These are phyloP conservation scores for Ascochyta koolunga DNA, from an alignment of 2,329 filamentous ascomycete genomes.

Conservation along the genomic window DNA sequence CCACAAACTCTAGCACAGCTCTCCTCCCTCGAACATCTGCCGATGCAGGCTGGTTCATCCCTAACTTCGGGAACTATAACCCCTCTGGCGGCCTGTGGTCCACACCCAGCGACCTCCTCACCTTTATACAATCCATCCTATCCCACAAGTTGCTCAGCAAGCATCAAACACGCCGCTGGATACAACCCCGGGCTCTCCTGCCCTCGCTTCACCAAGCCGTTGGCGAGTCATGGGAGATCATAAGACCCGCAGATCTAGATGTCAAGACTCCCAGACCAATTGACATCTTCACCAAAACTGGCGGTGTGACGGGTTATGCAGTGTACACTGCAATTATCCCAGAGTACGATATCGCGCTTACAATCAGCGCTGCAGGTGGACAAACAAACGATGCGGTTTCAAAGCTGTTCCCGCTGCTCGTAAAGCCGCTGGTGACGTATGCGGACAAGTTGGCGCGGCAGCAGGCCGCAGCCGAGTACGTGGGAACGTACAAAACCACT, in stretches of 20 bases:
- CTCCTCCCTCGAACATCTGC: slow-evolving; percentile 23
- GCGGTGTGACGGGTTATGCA: slow-evolving; percentile 31
- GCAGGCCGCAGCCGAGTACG: slow-evolving; percentile 28
- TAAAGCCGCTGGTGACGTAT: slow-evolving; percentile 24
- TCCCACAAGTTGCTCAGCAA: slow-evolving; percentile 23
- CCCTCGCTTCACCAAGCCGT: slow-evolving; percentile 30
- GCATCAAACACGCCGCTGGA: slow-evolving; percentile 26
- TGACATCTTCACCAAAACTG: slow-evolving; percentile 34
- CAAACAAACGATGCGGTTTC: slow-evolving; percentile 14
- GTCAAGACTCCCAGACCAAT: slow-evolving; percentile 26
- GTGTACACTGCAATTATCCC: slow-evolving; percentile 28
- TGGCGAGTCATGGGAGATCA: slow-evolving; percentile 38
- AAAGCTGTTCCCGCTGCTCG: slow-evolving; percentile 19
- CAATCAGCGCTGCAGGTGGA: slow-evolving; percentile 29
- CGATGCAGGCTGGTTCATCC: slow-evolving; percentile 26
- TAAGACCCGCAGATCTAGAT: slow-evolving; percentile 26
- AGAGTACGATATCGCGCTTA: slow-evolving; percentile 32
- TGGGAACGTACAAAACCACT: slow-evolving; percentile 22
- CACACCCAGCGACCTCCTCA: slow-evolving; percentile 30
- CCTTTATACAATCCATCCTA: slow-evolving; percentile 26
- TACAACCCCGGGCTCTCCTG: slow-evolving; percentile 28
- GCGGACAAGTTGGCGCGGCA: slow-evolving; percentile 27
- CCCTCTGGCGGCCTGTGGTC: slow-evolving; percentile 36
- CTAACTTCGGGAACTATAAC: slow-evolving; percentile 34
- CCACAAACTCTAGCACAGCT: slow-evolving; percentile 16